Conservation (phyloP, 2,329 filamentous ascomycete genomes). For the Fusarium succisae region DNA sequence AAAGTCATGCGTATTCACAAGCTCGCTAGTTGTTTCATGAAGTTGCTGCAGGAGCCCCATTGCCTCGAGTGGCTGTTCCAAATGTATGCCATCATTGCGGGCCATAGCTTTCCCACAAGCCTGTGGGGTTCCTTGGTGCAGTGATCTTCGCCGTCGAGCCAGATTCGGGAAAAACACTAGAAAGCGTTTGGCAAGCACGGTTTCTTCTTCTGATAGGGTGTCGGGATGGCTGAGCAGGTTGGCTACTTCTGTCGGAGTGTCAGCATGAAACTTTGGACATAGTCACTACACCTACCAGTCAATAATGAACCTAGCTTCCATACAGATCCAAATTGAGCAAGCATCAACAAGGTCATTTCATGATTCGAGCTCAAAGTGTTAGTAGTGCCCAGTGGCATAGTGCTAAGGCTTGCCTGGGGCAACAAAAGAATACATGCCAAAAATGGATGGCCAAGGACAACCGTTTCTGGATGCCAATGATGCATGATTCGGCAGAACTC, state of each 20-base stretch:
- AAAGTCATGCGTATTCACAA: not conserved
- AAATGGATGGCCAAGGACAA: not conserved
- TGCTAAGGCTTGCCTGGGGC: not conserved
- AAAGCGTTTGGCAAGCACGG: not conserved
- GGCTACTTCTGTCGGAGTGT: not conserved
- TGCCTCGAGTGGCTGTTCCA: not conserved
- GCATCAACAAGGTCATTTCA: not conserved
- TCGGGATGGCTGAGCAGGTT: not conserved
- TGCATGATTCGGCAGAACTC: not conserved
- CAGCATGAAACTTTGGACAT: not conserved
- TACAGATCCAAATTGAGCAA: not conserved
- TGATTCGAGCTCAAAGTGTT: not conserved
- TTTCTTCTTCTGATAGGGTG: not conserved
- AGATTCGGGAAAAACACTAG: not conserved
- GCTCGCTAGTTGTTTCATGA: not conserved
- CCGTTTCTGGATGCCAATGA: not conserved
- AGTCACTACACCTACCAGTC: not conserved
- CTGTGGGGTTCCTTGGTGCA: not conserved
- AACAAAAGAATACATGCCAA: not conserved
- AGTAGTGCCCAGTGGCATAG: no score
- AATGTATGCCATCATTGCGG: not conserved
- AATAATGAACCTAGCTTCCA: not conserved
- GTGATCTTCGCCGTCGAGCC: not conserved
- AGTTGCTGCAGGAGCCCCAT: not conserved
- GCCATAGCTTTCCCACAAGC: not conserved